Evolutionary conservation across 2,329 filamentous ascomycete genomes (phyloP).

Genomic region (Phaeosphaeriaceae sp.): DNA sequence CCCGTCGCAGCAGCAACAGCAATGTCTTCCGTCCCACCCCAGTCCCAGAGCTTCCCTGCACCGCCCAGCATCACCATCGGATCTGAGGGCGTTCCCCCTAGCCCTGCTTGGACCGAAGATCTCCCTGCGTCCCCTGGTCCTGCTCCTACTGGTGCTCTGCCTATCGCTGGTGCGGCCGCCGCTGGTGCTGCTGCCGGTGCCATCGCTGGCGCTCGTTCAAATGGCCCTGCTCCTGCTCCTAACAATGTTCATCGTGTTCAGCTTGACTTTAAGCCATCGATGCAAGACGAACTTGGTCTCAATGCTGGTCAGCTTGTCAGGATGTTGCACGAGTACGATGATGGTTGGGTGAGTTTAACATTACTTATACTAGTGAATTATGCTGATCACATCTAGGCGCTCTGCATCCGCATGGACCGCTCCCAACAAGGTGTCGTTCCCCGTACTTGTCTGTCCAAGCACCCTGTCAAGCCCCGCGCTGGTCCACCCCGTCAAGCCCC

Average conservation of each 20-base stretch:
- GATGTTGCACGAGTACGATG: conserved; percentile 93
- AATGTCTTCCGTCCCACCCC: conserved; percentile 37
- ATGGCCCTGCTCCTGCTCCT: conserved; percentile 57
- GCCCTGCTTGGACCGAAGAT: conserved; percentile 68
- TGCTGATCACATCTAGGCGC: conserved; percentile 65
- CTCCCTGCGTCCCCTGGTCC: conserved; percentile 61
- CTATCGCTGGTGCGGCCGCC: conserved; percentile 58
- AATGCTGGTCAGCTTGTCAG: conserved; percentile 83
- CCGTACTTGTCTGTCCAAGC: conserved; percentile 89
- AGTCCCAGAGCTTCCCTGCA: conserved; percentile 19
- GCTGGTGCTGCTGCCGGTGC: conserved; percentile 54
- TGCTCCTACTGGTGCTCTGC: conserved; percentile 47
- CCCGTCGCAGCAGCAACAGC: conserved; percentile 46
- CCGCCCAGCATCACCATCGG: conserved; percentile 61
- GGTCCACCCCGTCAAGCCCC: conserved; percentile 61
- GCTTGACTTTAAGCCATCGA: conserved; percentile 89
- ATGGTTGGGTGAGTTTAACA: conserved; percentile 82
- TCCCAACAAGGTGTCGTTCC: conserved; percentile 93
- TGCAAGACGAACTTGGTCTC: conserved; percentile 90
- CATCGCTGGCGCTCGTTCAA: conserved; percentile 68
- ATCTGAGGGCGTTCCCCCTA: conserved; percentile 52
- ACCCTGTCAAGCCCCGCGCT: conserved; percentile 85
- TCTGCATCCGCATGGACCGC: conserved; percentile 89
- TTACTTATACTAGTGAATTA: background rate
- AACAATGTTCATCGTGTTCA: conserved; percentile 88